Base-by-base conservation (phyloP, 176 grass and related monocot genomes). In the Miscanthus lutarioriparius region DNA sequence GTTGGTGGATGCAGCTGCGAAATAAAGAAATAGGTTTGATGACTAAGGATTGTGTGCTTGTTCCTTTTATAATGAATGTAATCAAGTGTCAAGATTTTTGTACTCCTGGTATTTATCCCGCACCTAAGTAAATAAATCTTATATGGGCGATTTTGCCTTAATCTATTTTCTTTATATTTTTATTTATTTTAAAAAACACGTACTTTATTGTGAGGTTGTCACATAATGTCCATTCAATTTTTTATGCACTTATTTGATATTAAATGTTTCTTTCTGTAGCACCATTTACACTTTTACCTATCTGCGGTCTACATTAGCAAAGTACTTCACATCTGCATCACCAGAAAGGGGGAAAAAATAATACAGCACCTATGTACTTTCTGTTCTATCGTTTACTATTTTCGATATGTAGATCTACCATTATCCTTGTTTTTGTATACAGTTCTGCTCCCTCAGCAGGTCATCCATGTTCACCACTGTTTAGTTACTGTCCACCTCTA, bases 71-170 rank as follows among this genome's bases (percentile, higher is more conserved):
- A 41, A 15, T 40, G 23, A 37, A 73, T 65, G 61, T 53, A 43
- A 45, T 70, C 16, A 74, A 75, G 13, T 72, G 38, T 71, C 68
- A 43, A 72, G n/a, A 27, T 72, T 59, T 59, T 59, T n/a, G 53
- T 7, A 58, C 19, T 59, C 54, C 54, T 59, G 54, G 54, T 59
- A 59, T 59, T 59, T 59, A 23, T 59, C 54, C 22, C 8, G 22
- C 22, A 23, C 54, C 39, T 39, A 67, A 44, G 23, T 64, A 43
- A 62, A 49, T 44, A 23, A 7, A 85, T 68, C 23, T 54, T 80
- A 39, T 65, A 36, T 75, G 74, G 33, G 7, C 10, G 11, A 20
- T 80, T 26, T 49, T 68, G 25, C 5, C 11, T 36, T 81, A 44
- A 11, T 33, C 35, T 37, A 25, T 53, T 68, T 67, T 53, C 16